These are phyloP conservation scores for Pichia scutulata DNA, from an alignment of 805 yeast species.

Conservation along the genomic window DNA sequence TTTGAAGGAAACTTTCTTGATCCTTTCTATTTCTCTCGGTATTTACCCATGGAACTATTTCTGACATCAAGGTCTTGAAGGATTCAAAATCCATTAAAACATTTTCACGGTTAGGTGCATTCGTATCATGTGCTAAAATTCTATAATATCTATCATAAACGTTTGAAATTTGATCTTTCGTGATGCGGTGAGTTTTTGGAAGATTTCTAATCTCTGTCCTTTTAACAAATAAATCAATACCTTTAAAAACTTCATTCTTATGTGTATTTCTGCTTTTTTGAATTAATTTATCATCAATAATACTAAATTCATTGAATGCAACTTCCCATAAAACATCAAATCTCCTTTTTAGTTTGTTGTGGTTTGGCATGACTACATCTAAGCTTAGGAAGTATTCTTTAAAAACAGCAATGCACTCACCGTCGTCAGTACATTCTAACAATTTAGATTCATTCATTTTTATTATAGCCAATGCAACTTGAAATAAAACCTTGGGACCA, in stretches of 20 bases:
- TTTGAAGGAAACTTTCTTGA: slow-evolving; percentile 44
- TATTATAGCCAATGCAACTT: slow-evolving; percentile 86
- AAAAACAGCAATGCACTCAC: slow-evolving; percentile 77
- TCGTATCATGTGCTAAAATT: slow-evolving; percentile 57
- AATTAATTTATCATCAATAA: slow-evolving; percentile 68
- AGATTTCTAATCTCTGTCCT: slow-evolving; percentile 84
- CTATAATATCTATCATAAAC: slow-evolving; percentile 81
- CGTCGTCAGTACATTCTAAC: slow-evolving; percentile 80
- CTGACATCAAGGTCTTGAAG: slow-evolving; percentile 67
- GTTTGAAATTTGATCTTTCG: slow-evolving; percentile 51
- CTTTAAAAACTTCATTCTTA: slow-evolving; percentile 71
- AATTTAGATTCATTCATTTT: slow-evolving; percentile 82
- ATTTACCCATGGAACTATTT: slow-evolving; percentile 70
- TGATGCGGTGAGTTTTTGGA: slow-evolving; percentile 61
- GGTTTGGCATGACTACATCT: slow-evolving; percentile 61
- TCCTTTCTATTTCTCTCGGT: slow-evolving; percentile 26
- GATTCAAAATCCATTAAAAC: slow-evolving; percentile 64
- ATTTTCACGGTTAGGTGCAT: slow-evolving; percentile 55
- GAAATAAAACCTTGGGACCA: slow-evolving; percentile 85
- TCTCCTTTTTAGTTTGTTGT: slow-evolving; percentile 60
- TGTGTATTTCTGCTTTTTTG: slow-evolving; percentile 60
- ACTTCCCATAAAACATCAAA: slow-evolving; percentile 88
- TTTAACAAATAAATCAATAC: slow-evolving; percentile 85
- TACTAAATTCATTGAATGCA: slow-evolving; percentile 84
- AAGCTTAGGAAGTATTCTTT: slow-evolving; percentile 74